Evolutionary conservation across 1,284 basidiomycete genomes (phyloP), one percentile per base, ranked within the genome.

Genomic region (Trichosporon inkin): DNA sequence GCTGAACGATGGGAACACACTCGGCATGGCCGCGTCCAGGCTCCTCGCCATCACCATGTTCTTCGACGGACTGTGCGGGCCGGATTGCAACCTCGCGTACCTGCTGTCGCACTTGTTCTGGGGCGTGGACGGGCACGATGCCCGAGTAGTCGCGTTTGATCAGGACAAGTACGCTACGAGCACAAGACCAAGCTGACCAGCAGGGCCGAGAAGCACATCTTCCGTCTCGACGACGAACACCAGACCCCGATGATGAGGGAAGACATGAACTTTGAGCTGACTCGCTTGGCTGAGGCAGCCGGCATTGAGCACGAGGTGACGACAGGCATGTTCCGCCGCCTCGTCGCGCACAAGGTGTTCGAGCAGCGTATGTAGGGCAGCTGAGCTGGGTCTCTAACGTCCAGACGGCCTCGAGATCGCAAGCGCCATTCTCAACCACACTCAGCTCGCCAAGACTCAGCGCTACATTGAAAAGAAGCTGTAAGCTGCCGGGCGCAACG

Each of bases 181-280:
- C 4, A 1, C 6, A 32, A 7, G 22, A 14, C 24, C n/a, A 4
- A 13, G 32, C 54, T 56, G 39, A 58, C 32, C 3, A 2, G n/a
- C 39, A 56, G 54, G n/a, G 14, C 39, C 17, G 54, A 34, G 11
- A 44, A 34, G 16, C 22, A 32, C 32, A 34, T 56, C 28, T 56
- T 41, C 28, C 54, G 54, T 19, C 44, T 49, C 17, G 28, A 56
- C 19, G 28, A 28, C 13, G 19, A 41, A 6, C n/a, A 8, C 19
- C 16, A 35, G 13, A 32, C 32, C n/a, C 54, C 54, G 3, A 32
- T 56, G 24, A 28, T 40, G 39, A 28, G 40, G 10, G 32, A 32
- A 10, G 54, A 56, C 32, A 56, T 56, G 28, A 56, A 56, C 54
- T 32, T 28, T 34, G 54, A 56, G 54, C 54, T 56, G 17, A 17